Conservation (phyloP, 2,329 filamentous ascomycete genomes). For the Colletotrichum sp. region DNA sequence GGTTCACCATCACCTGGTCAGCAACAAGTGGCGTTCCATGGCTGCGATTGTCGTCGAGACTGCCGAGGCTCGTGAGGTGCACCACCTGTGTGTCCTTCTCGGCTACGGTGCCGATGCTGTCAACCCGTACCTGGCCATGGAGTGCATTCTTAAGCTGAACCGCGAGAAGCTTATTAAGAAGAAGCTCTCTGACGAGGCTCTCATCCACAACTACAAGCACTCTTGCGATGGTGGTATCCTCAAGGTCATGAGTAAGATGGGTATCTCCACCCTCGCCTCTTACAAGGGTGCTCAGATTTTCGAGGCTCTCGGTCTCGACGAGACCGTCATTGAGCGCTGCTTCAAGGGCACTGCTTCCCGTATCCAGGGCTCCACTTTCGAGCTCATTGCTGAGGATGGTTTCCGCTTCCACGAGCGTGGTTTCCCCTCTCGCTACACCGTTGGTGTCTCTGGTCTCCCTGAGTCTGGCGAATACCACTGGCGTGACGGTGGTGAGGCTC, state of each 20-base stretch:
- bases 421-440: conserved; percentile 81
- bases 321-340: conserved; percentile 89
- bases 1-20: conserved; percentile 93
- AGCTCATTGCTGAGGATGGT: conserved; percentile 90
- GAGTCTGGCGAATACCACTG: conserved; percentile 98
- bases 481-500: conserved; percentile 93
- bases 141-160: conserved; percentile 97
- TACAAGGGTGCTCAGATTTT: conserved; percentile 99
- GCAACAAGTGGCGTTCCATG: conserved; percentile 93
- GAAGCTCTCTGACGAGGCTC: conserved; percentile 79
- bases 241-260: conserved; percentile 99
- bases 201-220: conserved; percentile 96
- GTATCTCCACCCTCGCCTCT: conserved; percentile 92
- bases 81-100: conserved; percentile 98
- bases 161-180: conserved; percentile 92
- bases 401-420: conserved; percentile 95
- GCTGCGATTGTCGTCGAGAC: conserved; percentile 89
- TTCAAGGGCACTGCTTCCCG: conserved; percentile 94
- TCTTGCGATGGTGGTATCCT: conserved; percentile 95
- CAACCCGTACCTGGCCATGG: conserved; percentile 93
- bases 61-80: conserved; percentile 93
- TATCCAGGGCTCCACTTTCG: conserved; percentile 93
- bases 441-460: conserved; percentile 78
- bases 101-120: conserved; percentile 95
- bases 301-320: conserved; percentile 92